A percentile compares a stretch with the other conserved stretches of the same genome.
Conservation (phyloP, 1,284 basidiomycete genomes). For the Coniferiporia weirii region DNA sequence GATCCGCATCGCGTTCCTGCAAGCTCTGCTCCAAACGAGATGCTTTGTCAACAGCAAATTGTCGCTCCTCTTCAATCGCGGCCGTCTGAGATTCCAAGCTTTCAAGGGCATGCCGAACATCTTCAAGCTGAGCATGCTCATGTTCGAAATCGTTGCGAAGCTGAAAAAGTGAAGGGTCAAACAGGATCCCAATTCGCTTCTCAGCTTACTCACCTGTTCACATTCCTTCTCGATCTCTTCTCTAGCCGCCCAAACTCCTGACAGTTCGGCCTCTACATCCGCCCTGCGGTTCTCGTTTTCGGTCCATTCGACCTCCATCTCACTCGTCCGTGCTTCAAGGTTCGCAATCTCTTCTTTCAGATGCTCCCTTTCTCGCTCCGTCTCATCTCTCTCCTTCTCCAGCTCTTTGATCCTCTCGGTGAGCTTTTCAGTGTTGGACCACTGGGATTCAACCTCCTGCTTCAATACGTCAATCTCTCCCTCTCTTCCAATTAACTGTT, state of each 20-base stretch:
- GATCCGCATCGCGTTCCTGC: slow-evolving; percentile 46
- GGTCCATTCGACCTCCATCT: slow-evolving; percentile 51
- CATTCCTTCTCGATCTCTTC: slow-evolving; percentile 50
- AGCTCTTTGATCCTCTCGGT: slow-evolving; percentile 44
- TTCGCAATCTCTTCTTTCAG: slow-evolving; percentile 45
- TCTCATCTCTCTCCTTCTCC: slow-evolving; percentile 44
- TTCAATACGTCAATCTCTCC: slow-evolving; percentile 27
- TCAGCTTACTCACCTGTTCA: slow-evolving; percentile 39
- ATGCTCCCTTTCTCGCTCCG: slow-evolving; percentile 59
- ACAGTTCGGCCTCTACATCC: slow-evolving; percentile 50
- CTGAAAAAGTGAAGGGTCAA: slow-evolving; percentile 28
- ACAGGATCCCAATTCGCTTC: not conserved
- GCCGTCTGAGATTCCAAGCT: slow-evolving; percentile 33
- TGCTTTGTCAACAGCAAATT: slow-evolving; percentile 46
- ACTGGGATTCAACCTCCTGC: slow-evolving; percentile 28
- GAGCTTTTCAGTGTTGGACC: slow-evolving; percentile 27
- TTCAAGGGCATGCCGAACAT: not conserved
- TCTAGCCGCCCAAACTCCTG: slow-evolving; percentile 43
- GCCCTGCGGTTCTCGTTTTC: slow-evolving; percentile 48
- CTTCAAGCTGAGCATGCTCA: slow-evolving; percentile 24
- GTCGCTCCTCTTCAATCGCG: slow-evolving; percentile 51
- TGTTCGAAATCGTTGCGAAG: slow-evolving; percentile 35
- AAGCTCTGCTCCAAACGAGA: slow-evolving; percentile 53
- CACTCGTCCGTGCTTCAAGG: slow-evolving; percentile 34
- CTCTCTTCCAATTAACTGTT: slow-evolving; percentile 16